A percentile compares a stretch with the other conserved stretches of the same genome.
Conservation (phyloP, 2,329 filamentous ascomycete genomes). For the Emericellopsis cladophorae region DNA sequence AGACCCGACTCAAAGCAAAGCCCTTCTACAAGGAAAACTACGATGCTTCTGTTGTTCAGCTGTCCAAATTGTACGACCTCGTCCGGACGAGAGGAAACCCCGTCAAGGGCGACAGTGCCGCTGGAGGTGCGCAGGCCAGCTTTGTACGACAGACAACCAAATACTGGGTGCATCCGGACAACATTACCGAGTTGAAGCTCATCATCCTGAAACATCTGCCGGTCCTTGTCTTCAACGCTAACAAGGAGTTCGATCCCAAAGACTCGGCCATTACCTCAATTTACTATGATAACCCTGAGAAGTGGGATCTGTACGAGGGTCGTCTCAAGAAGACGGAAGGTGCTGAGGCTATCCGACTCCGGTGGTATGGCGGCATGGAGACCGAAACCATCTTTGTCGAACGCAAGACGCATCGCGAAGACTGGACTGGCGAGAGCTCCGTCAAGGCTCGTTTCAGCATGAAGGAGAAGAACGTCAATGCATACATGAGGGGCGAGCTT, state of each 20-base stretch:
- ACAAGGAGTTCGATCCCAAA: conserved; percentile 84
- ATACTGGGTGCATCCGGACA: conserved; percentile 98
- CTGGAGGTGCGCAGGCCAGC: conserved; percentile 84
- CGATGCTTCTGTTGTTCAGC: conserved; percentile 85
- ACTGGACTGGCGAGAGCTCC: conserved; percentile 98
- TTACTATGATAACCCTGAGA: conserved; percentile 92
- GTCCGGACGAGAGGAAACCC: conserved; percentile 90
- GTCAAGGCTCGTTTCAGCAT: conserved; percentile 92
- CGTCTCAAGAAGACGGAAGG: conserved; percentile 96
- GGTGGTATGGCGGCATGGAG: conserved; percentile 97
- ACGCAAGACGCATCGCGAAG: conserved; percentile 94
- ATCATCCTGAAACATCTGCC: conserved; percentile 96
- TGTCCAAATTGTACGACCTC: conserved; percentile 89
- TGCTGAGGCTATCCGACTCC: conserved; percentile 86
- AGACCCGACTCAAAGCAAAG: conserved; percentile 84
- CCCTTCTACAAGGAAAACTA: conserved; percentile 99
- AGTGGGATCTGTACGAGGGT: conserved; percentile 87
- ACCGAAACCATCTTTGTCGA: conserved; percentile 93
- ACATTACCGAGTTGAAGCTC: conserved; percentile 95
- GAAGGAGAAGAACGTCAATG: conserved; percentile 96
- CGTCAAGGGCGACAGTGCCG: conserved; percentile 79
- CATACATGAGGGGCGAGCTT: conserved; percentile 73
- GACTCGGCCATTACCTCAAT: conserved; percentile 96
- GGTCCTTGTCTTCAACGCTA: conserved; percentile 92
- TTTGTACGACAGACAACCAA: conserved; percentile 97